Percentiles rank a stretch among this genome's conserved stretches.
These are phyloP conservation scores for Daldinia decipiens DNA, from an alignment of 495 filamentous ascomycete genomes.

Conservation along the genomic window DNA sequence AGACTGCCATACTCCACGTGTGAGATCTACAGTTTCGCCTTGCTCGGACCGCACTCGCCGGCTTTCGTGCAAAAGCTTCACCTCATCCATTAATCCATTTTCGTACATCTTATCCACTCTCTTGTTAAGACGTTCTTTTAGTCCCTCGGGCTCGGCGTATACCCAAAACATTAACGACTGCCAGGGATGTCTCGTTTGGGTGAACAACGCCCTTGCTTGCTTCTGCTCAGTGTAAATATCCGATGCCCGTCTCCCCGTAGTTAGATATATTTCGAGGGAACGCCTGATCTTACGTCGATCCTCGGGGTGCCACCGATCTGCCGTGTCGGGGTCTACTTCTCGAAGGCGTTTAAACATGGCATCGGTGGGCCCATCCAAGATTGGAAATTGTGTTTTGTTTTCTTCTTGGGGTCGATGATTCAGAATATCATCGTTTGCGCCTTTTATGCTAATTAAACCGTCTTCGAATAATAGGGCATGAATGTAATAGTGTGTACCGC, in stretches of 20 bases:
- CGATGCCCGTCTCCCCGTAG: constrained; percentile 80
- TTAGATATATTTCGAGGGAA: constrained; percentile 88
- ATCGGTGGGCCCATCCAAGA: constrained; percentile 75
- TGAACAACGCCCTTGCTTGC: constrained; percentile 39
- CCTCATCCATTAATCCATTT: constrained; percentile 75
- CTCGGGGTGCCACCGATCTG: constrained; percentile 91
- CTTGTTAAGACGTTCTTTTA: constrained; percentile 74
- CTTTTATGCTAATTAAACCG: constrained; percentile 58
- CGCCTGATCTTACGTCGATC: constrained; percentile 89
- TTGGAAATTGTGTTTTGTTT: constrained; percentile 66
- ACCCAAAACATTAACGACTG: constrained; percentile 87
- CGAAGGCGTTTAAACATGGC: constrained; percentile 74
- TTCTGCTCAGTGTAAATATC: constrained; percentile 87
- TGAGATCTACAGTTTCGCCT: constrained; percentile 70
- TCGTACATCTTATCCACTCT: constrained; percentile 86
- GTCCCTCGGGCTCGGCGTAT: constrained; percentile 71
- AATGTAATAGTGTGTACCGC: constrained; percentile 94
- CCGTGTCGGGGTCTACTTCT: constrained; percentile 89
- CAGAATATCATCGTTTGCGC: constrained; percentile 37
- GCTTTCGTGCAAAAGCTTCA: constrained; percentile 67
- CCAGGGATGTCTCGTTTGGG: constrained; percentile 55
- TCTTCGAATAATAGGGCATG: constrained; percentile 86
- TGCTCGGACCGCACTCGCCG: constrained; percentile 57
- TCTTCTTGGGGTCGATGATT: constrained; percentile 46
- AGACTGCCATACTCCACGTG: constrained; percentile 90